Evolutionary conservation across 2,329 filamentous ascomycete species (phyloP).

Genomic region (Venturia aucupariae): DNA sequence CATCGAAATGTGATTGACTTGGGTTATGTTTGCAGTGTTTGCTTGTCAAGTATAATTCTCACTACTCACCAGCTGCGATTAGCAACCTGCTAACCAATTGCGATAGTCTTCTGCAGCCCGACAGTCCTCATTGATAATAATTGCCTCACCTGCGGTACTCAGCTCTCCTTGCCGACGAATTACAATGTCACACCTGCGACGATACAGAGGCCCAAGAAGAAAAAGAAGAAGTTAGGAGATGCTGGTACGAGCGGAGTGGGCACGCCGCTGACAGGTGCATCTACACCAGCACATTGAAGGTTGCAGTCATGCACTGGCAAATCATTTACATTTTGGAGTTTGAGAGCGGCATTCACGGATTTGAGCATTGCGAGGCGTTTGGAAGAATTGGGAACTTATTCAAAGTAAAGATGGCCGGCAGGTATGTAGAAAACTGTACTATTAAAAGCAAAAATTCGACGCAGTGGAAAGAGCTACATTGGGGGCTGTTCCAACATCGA

Average conservation of each 20-base stretch:
- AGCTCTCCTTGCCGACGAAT: slow-evolving; percentile 9
- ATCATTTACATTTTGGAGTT: neutral
- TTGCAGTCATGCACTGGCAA: neutral
- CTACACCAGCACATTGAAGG: slow-evolving; percentile 9
- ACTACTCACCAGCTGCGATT: neutral
- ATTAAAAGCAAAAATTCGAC: no score
- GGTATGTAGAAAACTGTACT: neutral
- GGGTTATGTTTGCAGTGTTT: slow-evolving; percentile 93
- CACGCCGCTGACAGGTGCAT: neutral
- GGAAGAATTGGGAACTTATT: neutral
- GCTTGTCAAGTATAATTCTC: slow-evolving; percentile 60
- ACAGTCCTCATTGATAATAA: slow-evolving; percentile 1
- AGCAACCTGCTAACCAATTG: neutral
- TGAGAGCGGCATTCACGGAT: neutral
- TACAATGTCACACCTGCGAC: slow-evolving; percentile 11
- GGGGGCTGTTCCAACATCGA: no score
- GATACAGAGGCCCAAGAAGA: slow-evolving; percentile 16
- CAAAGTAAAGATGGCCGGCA: neutral
- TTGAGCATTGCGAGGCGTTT: neutral
- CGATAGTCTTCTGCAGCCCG: slow-evolving; percentile 15
- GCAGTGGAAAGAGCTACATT: no score
- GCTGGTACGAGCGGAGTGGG: neutral
- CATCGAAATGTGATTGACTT: slow-evolving; percentile 84
- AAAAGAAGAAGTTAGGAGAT: slow-evolving; percentile 15
- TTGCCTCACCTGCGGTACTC: slow-evolving; percentile 15